Percentiles rank a stretch among this genome's conserved stretches.
Conservation (phyloP, 192 early-diverging fungal species). For the Coemansia javaensis region DNA sequence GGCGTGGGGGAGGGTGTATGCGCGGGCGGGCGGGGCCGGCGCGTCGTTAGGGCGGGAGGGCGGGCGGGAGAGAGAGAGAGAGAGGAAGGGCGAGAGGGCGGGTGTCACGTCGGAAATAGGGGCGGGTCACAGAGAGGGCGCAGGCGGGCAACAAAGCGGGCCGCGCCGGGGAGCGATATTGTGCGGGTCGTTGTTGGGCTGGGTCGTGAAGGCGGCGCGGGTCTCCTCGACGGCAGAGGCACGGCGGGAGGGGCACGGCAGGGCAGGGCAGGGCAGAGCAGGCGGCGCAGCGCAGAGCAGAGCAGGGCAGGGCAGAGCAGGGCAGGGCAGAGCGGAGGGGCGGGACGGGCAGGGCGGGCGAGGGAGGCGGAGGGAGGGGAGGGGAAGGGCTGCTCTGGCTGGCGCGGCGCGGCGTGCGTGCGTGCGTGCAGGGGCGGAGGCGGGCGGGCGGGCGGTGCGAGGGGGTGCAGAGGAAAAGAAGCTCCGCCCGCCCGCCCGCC, state of each 20-base stretch:
- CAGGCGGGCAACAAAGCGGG: not conserved
- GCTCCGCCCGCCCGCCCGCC: slow-evolving; percentile 15
- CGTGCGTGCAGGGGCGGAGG: slow-evolving; percentile 1
- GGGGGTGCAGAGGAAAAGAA: slow-evolving; percentile 26
- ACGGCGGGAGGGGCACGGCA: not conserved
- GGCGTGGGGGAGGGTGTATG: slow-evolving; percentile 1
- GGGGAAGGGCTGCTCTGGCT: slow-evolving; percentile 39
- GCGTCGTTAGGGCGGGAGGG: slow-evolving; percentile 7
- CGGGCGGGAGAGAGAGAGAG: slow-evolving; percentile 4
- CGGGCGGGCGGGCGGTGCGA: slow-evolving; percentile 13
- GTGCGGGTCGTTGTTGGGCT: too few species aligned
- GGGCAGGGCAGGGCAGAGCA: not conserved
- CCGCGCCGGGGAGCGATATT: too few species aligned
- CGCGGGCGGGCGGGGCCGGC: too few species aligned
- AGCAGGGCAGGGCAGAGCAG: not conserved
- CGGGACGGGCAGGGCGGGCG: slow-evolving; percentile 9
- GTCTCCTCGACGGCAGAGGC: too few species aligned
- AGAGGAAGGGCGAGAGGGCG: slow-evolving; percentile 4
- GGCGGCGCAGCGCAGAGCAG: not conserved
- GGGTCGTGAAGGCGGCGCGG: too few species aligned
- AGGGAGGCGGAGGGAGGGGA: slow-evolving; percentile 21
- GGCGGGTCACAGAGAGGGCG: not conserved
- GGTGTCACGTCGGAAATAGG: too few species aligned
- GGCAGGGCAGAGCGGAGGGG: slow-evolving; percentile 7
- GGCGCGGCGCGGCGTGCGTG: slow-evolving; percentile 16